Evolutionary conservation across 768 basidiomycete genomes (phyloP), one percentile per base, ranked within the genome.

Genomic region (Termitomyces titanicus): DNA sequence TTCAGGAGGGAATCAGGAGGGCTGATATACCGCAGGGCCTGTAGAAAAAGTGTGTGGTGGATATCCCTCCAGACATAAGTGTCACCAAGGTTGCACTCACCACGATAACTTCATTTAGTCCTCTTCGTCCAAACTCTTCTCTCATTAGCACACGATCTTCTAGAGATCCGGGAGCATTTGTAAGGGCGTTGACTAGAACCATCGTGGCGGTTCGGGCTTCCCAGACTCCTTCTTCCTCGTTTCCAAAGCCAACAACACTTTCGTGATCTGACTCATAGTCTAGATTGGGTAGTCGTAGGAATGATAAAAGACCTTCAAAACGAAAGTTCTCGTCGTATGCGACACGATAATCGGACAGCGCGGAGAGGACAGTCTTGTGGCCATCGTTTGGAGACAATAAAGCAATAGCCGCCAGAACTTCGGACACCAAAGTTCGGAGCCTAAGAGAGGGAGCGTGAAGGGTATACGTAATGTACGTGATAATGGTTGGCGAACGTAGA

Each of bases 381-480:
- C 92, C 93, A 34, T 89, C 84, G 6, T 73, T 72, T 5, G 80
- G 69, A 2, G 88, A 86, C 20, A 96, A 74, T 20, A 92, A 77
- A 65, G 91, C 92, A 39, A 95, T 82, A 0, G 88, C 94, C 1
- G 92, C 90, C 10, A 98, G 79, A 25, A 95, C 76, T 61, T 95
- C 92, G 4, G 86, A 83, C 0, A 81, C 78, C 22, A 90, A 74
- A 0, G 83, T 79, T 54, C 89, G 82, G 9, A 90, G 72, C 67
- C 89, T 94, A 50, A 80, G 71, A 10, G 87, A 85, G 0, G 86
- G 74, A 1, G 76, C 76, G 59, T 86, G 81, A 12, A 95, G 77
- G 0, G 85, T 79, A 63, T 89, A 89, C 15, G 84, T 74, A 60
- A 95, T 82, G 59, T 89, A 82, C 1, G 83, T 85, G 57, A 94